A percentile compares a stretch with the other conserved stretches of the same genome.
These are phyloP conservation scores for Ceratocystis papillata DNA, from an alignment of 2,329 filamentous ascomycete species.

Conservation along the genomic window DNA sequence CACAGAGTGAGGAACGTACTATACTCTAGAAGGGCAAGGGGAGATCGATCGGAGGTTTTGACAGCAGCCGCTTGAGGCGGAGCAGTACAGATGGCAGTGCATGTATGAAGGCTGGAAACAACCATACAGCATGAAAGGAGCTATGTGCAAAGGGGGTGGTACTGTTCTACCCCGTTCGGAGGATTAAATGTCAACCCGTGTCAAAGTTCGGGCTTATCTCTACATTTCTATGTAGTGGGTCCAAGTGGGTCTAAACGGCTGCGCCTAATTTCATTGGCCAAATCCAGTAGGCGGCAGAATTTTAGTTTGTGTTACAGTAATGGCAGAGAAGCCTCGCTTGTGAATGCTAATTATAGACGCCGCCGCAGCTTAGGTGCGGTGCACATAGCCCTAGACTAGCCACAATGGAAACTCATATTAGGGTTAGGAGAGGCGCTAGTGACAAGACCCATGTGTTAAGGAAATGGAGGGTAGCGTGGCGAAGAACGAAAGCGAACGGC, in stretches of 20 bases:
- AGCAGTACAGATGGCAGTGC: too few species aligned
- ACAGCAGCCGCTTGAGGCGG: not conserved
- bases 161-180: too few species aligned
- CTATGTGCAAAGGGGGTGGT: too few species aligned
- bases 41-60: not conserved
- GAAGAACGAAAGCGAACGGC: too few species aligned
- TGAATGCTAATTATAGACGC: not conserved
- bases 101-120: too few species aligned
- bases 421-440: too few species aligned
- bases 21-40: not conserved
- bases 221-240: too few species aligned
- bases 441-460: too few species aligned
- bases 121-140: too few species aligned
- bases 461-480: too few species aligned
- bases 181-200: not conserved
- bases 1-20: not conserved
- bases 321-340: not conserved
- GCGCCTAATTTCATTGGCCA: not conserved
- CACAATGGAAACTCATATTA: not conserved
- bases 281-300: not conserved
- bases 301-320: not conserved
- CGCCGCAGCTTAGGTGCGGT: not conserved
- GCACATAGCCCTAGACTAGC: not conserved
- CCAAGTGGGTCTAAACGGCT: too few species aligned
- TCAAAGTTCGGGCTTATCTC: not conserved